Evolutionary conservation across 257 asterid genomes (phyloP).

Genomic region (Vinca minor): DNA sequence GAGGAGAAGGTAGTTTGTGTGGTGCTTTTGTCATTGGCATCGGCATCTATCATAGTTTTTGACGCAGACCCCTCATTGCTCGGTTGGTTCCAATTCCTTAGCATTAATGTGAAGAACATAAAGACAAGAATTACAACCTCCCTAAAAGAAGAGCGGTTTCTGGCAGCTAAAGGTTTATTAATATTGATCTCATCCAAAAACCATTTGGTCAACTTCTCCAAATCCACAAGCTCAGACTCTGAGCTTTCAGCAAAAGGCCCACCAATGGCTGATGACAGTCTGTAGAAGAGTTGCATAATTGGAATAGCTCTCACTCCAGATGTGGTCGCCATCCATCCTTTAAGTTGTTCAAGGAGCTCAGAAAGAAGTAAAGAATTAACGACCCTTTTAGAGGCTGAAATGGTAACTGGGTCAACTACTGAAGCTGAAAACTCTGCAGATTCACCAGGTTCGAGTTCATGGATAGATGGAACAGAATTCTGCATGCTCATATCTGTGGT

Average conservation of each 20-base stretch:
- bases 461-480: conserved; percentile 57
- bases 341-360: conserved; percentile 91
- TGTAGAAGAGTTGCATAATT: conserved; percentile 86
- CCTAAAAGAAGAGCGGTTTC: conserved; percentile 72
- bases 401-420: conserved; percentile 74
- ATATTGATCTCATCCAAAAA: conserved; percentile 76
- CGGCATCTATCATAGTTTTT: conserved; percentile 58
- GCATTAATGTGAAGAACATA: conserved; percentile 95
- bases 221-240: conserved; percentile 62
- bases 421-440: conserved; percentile 70
- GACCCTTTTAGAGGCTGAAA: conserved; percentile 94
- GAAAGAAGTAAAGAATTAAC: conserved; percentile 86
- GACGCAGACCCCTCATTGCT: conserved; percentile 57
- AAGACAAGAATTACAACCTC: conserved; percentile 77
- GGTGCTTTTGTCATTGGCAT: conserved; percentile 54
- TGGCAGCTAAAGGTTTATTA: conserved; percentile 52
- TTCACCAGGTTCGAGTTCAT: conserved; percentile 69
- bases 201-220: conserved; percentile 88
- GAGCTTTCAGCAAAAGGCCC: conserved; percentile 76
- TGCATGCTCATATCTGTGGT: conserved; percentile 51
- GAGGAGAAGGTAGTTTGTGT: conserved; percentile 37
- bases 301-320: conserved; percentile 89
- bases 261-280: conserved; percentile 89
- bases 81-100: conserved; percentile 99
- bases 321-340: conserved; percentile 90